Conservation (phyloP, 2,329 filamentous ascomycete genomes). For the Pseudogymnoascus sp. region DNA sequence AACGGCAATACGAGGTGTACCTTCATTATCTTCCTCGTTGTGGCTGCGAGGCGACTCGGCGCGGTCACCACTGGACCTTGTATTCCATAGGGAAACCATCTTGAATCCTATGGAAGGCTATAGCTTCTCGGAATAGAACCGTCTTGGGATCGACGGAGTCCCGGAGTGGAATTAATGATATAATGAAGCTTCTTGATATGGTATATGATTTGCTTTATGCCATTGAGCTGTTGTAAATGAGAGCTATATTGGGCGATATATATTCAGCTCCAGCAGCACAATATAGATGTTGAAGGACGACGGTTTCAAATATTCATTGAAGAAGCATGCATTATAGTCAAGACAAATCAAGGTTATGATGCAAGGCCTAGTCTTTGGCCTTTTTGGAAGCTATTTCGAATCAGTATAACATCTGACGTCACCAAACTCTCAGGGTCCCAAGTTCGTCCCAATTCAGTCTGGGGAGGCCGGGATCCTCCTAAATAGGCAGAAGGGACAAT, state of each 20-base stretch:
- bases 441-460: neutral
- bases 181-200: neutral
- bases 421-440: neutral
- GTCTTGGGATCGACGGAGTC: neutral
- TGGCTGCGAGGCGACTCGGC: slow-evolving; percentile 28
- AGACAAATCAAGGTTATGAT: neutral
- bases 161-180: neutral
- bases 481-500: neutral
- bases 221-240: neutral
- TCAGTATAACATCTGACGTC: slow-evolving; percentile 1
- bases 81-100: neutral
- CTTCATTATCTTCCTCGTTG: slow-evolving; percentile 20
- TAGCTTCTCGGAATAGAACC: neutral
- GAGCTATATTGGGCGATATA: neutral
- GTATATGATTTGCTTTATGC: neutral
- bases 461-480: neutral
- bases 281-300: neutral
- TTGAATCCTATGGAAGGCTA: neutral
- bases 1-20: slow-evolving; percentile 25
- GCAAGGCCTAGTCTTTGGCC: neutral
- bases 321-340: neutral
- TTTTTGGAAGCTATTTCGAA: slow-evolving; percentile 5
- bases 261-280: neutral
- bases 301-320: neutral
- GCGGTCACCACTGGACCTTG: neutral